Base-by-base conservation (phyloP, 2,329 filamentous ascomycete species). In the Colletotrichum chlorophyti region DNA sequence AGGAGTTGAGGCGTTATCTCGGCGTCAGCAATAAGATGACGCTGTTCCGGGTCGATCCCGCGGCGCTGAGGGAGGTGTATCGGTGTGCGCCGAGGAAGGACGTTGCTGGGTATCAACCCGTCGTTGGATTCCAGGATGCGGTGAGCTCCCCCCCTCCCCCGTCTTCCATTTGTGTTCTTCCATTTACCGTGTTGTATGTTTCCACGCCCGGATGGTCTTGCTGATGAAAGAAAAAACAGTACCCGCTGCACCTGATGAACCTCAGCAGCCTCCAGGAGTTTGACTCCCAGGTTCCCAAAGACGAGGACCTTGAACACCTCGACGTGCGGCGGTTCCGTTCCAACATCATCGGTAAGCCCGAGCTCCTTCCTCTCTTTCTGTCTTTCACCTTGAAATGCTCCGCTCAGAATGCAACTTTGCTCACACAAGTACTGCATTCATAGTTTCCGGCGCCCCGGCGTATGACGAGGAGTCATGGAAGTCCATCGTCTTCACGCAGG, bases 401-500 rank as follows among this genome's bases (percentile, higher is more conserved):
- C 11, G n/a, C n/a, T n/a, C n/a, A 11, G n/a, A 27, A 6, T 14
- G 12, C 12, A 24, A 17, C 14, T 14, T 31, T 9, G 24, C 31
- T 38, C 17, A 38, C 10, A 3, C 21, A 26, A n/a, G 6, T 26
- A 2, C 15, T 48, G 23, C 34, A 31, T 31, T 9, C 52, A 6
- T 29, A 85, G 83, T 91, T 46, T 83, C 85, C 5, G 88, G 88
- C 4, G 79, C 82, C 0, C 75, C 82, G 2, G 78, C 86, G 5
- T 91, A 89, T 65, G 82, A 85, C 15, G 90, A 93, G 70, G 89
- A 93, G 50, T 77, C 76, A 8, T 93, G 90, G 90, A 87, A 84
- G 61, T 77, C 74, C 24, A 79, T 91, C 32, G 74, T 76, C 19
- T 79, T 89, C 64, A 80, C 77, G 32, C 72, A 75, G 7, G 76